Percentiles rank a stretch among this genome's conserved stretches.
These are phyloP conservation scores for Myriosclerotinia duriaeana DNA, from an alignment of 2,329 filamentous ascomycete species.

Conservation along the genomic window DNA sequence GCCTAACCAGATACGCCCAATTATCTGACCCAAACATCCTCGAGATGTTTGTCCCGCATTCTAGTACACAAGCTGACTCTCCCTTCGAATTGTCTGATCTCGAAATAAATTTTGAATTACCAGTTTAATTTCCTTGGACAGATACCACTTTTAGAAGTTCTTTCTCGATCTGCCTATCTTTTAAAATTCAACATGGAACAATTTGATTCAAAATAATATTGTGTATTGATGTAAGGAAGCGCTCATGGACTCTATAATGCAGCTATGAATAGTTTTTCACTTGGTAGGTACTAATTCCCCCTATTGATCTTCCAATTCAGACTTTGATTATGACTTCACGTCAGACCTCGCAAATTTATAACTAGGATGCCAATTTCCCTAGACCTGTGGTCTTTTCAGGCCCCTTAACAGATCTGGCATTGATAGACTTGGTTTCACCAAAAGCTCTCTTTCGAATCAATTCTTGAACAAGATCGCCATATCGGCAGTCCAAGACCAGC, in stretches of 20 bases:
- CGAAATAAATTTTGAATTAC: neutral
- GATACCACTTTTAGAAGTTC: neutral
- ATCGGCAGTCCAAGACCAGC: constrained; percentile 53
- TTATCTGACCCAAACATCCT: neutral
- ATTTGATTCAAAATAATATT: neutral
- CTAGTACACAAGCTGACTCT: neutral
- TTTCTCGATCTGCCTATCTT: neutral
- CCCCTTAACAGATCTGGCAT: too few relatives aligned
- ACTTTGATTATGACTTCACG: neutral
- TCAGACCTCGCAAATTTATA: neutral
- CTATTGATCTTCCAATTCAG: too few relatives aligned
- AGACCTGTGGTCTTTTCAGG: neutral
- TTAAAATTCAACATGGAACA: neutral
- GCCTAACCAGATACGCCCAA: neutral
- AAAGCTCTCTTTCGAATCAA: neutral
- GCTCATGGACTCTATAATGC: neutral
- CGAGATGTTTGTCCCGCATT: neutral
- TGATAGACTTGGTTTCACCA: too few relatives aligned
- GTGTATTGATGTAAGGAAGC: neutral
- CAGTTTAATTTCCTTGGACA: too few relatives aligned
- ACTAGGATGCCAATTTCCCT: neutral
- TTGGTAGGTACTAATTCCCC: neutral
- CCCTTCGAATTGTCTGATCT: neutral
- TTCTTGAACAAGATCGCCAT: constrained; percentile 30
- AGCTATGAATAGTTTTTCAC: neutral